Conservation (phyloP, 257 asterid genomes). For the Lycium barbarum region DNA sequence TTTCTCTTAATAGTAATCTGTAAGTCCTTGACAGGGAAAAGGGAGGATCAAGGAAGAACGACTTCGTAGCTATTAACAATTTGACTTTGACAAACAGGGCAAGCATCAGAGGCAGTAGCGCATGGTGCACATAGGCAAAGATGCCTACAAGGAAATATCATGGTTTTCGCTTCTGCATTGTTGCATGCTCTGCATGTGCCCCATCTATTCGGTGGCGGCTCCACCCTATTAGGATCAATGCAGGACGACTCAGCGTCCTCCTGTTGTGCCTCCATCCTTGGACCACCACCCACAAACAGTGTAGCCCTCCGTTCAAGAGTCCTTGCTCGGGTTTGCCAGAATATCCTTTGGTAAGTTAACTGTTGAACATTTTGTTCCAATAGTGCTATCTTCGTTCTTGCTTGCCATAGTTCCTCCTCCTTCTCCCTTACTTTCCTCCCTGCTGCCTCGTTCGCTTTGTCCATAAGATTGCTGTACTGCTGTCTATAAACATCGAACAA, state of each 20-base stretch:
- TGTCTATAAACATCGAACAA: slow-evolving; percentile 25
- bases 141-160: slow-evolving; percentile 68
- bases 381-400: background rate
- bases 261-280: background rate
- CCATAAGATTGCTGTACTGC: slow-evolving; percentile 7
- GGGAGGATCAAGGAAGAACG: slow-evolving; percentile 29
- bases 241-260: slow-evolving; percentile 51
- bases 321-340: background rate
- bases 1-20: background rate
- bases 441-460: slow-evolving; percentile 32
- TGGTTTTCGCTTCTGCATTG: slow-evolving; percentile 43
- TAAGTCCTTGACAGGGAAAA: background rate
- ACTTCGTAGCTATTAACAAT: slow-evolving; percentile 35
- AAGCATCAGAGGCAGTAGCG: slow-evolving; percentile 18
- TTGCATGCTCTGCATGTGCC: slow-evolving; percentile 46
- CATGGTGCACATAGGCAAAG: slow-evolving; percentile 53
- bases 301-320: slow-evolving; percentile 12
- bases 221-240: slow-evolving; percentile 36
- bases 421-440: slow-evolving; percentile 38
- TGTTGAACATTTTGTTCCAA: slow-evolving; percentile 4
- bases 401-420: slow-evolving; percentile 26
- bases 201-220: slow-evolving; percentile 27
- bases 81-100: slow-evolving; percentile 52
- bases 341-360: slow-evolving; percentile 32
- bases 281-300: background rate